A percentile compares a stretch with the other conserved stretches of the same genome.
These are phyloP conservation scores for Wickerhamiella parazyma DNA, from an alignment of 805 yeast species.

Conservation along the genomic window DNA sequence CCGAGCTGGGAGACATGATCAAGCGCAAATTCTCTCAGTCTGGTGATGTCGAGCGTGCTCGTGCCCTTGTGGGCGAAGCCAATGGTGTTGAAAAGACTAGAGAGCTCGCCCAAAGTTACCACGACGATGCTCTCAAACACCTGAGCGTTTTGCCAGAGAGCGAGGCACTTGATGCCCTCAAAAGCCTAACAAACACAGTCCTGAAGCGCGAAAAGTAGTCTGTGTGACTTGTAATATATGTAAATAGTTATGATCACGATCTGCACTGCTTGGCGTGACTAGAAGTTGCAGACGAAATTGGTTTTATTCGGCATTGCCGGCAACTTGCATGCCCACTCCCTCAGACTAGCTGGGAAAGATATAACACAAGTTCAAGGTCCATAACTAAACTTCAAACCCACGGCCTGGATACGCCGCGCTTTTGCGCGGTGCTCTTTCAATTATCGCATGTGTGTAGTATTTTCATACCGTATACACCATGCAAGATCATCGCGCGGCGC, in stretches of 20 bases:
- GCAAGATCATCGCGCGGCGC: too few species aligned
- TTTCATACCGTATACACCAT: too few species aligned
- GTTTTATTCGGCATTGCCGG: too few species aligned
- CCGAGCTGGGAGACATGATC: constrained; percentile 72
- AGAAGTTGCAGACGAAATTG: too few species aligned
- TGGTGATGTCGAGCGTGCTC: constrained; percentile 79
- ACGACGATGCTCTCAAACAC: constrained; percentile 59
- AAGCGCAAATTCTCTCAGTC: constrained; percentile 64
- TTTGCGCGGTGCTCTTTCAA: too few species aligned
- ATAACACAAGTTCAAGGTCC: too few species aligned
- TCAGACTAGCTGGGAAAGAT: too few species aligned
- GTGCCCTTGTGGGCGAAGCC: constrained; percentile 53
- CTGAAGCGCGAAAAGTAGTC: constrained; percentile 41
- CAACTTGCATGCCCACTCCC: too few species aligned
- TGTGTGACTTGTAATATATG: neutral
- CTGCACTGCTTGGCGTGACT: too few species aligned
- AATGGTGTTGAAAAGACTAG: constrained; percentile 68
- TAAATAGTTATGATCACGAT: neutral
- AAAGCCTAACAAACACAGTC: constrained; percentile 68
- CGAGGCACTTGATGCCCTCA: constrained; percentile 78
- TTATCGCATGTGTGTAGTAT: too few species aligned
- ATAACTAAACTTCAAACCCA: too few species aligned
- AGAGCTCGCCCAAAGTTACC: constrained; percentile 62
- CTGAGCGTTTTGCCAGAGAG: constrained; percentile 64
- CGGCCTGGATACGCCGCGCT: too few species aligned